Base-by-base conservation (phyloP, 2,329 filamentous ascomycete genomes). In the Monilinia fructigena region DNA sequence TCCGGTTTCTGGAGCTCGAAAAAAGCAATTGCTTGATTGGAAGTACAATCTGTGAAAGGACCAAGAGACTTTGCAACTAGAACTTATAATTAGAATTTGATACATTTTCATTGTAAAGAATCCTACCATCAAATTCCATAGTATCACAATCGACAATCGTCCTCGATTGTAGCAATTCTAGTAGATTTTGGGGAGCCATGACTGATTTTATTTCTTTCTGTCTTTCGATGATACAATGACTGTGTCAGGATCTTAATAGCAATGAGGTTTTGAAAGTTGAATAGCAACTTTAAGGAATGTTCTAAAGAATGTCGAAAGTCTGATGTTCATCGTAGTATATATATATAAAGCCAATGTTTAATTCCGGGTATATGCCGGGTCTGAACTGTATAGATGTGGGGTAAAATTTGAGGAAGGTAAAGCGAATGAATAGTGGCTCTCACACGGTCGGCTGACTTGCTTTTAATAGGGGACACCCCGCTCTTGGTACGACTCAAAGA, bases 1-100 rank as follows among this genome's bases (percentile, higher is more conserved):
- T 79, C 66, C 7, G 77, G 77, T 20, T 79, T 79, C 47, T 75
- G 77, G 38, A 85, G 75, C 69, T 85, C 82, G 59, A 74, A 74
- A 67, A 79, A 81, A 45, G 81, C 81, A 68, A 85, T 84, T 70
- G 82, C 82, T 75, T 85, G 83, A 65, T 85, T 85, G 1, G 82
- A 84, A 26, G 83, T 85, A 68, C 81, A 84, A 69, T 85, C 82
- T 6, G 79, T 75, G 66, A 84, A 85, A 1, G 81, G 81, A 18
- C 80, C 82, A 3, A 82, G 71, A 10, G 75, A 71, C 70, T 76
- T 78, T 16, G 80, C 79, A 47, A 83, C 82, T 83, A 67, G 16
- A 26, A 11, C 12, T 16, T 40, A 40, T 40, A 8, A 14, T 65
- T 6, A 65, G 62, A 26, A 58, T 2, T n/a, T 31, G 2, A 28